phyloP scores from a whole-genome alignment of 108 stramenopile genomes.

The Parietichytrium sp. region DNA sequence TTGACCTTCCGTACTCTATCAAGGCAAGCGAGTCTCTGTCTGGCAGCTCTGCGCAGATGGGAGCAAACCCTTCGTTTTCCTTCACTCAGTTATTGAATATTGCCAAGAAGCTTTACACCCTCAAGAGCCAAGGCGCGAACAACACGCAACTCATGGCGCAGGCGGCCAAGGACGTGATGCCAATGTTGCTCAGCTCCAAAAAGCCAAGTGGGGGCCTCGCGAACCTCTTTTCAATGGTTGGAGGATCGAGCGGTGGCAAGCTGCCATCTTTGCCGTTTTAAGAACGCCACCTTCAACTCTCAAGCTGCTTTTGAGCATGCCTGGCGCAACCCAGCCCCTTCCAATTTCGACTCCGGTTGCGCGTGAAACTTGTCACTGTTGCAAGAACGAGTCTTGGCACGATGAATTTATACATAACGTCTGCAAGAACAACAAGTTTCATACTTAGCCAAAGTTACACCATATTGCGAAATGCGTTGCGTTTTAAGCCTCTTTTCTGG shows the following conservation, averaged over 20 bases:
- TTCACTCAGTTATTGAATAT: not conserved
- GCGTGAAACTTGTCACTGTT: too few species aligned
- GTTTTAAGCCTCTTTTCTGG: too few species aligned
- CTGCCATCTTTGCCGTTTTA: constrained; percentile 16
- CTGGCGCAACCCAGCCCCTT: too few species aligned
- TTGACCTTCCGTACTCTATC: constrained; percentile 38
- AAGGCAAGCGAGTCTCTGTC: not conserved
- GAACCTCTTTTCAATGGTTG: constrained; percentile 12
- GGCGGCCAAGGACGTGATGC: not conserved
- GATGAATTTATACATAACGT: too few species aligned
- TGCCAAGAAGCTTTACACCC: not conserved
- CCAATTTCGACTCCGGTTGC: too few species aligned
- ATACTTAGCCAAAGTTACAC: too few species aligned
- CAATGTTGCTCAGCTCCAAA: not conserved
- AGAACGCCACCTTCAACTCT: too few species aligned
- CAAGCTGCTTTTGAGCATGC: too few species aligned
- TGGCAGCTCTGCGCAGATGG: constrained; percentile 7
- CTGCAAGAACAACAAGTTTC: too few species aligned
- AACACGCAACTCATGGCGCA: not conserved
- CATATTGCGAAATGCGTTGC: too few species aligned
- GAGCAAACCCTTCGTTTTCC: constrained; percentile 31
- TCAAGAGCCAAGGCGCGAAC: not conserved
- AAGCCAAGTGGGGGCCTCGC: not conserved
- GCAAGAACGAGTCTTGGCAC: too few species aligned
- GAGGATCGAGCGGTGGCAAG: not conserved